Evolutionary conservation across 768 basidiomycete genomes (phyloP), one percentile per base, ranked within the genome.

Genomic region (Lactifluus volemus): DNA sequence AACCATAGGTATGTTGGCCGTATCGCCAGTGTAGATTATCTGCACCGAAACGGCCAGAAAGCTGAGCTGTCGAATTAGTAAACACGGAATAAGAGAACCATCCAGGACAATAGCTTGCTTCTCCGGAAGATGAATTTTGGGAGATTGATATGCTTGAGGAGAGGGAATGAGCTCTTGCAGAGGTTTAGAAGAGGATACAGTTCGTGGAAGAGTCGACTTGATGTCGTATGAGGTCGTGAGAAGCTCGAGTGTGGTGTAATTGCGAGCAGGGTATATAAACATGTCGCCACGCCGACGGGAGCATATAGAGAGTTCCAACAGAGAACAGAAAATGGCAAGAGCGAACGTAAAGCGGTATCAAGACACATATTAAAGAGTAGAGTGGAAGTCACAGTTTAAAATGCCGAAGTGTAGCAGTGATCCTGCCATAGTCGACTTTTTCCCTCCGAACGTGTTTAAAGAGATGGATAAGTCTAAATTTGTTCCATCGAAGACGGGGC

Each of bases 31-130:
- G 66, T 73, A 75, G 30, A 82, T 78, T 55, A 73, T 70, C 53
- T 79, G 74, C 7, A 73, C 76, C n/a, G 74, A 73, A 49, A 79
- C 76, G 48, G 79, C 75, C 58, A 82, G 70, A 67, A 79, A 81
- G 67, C 77, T 80, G 63, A 55, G 9, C 34, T 14, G 53, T 63
- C 11, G 8, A 2, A 62, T 61, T 50, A 59, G 38, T 5, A 42
- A 58, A 55, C 42, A 2, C 41, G 55, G 7, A 39, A 52, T 39
- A 52, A 63, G 49, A 59, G 45, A 41, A 30, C 48, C 64, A 61
- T 48, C 29, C 60, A 17, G 9, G 15, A 47, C 6, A 25, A 59
- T 64, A 38, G 66, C 67, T 54, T 36, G 52, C 68, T 58, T 68
- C 66, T 67, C 69, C 67, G 68, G 71, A 65, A 53, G 66, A 52